Conservation (phyloP, 345 rosid species). For the Angophora floribunda region DNA sequence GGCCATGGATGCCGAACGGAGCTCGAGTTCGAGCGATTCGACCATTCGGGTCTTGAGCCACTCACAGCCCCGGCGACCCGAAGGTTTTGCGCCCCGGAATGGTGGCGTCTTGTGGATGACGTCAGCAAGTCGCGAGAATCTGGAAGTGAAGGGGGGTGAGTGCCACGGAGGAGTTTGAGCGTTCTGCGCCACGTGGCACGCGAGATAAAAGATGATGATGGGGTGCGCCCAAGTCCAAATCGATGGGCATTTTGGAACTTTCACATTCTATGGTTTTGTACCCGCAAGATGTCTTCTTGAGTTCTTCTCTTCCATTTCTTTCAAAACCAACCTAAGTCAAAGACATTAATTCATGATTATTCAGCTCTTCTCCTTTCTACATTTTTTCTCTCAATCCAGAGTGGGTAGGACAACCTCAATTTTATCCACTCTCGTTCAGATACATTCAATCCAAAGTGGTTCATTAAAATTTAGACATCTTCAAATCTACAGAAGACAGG, state of each 20-base stretch:
- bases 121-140: background rate
- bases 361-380: background rate
- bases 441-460: background rate
- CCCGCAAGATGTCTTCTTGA: background rate
- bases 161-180: background rate
- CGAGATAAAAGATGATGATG: background rate
- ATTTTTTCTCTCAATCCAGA: background rate
- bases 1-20: background rate
- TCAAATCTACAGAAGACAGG: too few relatives aligned
- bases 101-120: background rate
- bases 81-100: background rate
- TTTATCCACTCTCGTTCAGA: background rate
- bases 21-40: background rate
- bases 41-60: background rate
- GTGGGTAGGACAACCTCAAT: too few relatives aligned
- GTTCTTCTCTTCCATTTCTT: background rate
- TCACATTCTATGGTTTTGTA: background rate
- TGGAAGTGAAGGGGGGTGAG: background rate
- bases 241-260: background rate
- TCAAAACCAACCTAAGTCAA: background rate
- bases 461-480: background rate
- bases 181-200: background rate
- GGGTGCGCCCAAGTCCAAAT: background rate
- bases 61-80: background rate
- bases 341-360: background rate